phyloP scores from a whole-genome alignment of 2,329 filamentous ascomycete genomes.

The Fusarium foetens region DNA sequence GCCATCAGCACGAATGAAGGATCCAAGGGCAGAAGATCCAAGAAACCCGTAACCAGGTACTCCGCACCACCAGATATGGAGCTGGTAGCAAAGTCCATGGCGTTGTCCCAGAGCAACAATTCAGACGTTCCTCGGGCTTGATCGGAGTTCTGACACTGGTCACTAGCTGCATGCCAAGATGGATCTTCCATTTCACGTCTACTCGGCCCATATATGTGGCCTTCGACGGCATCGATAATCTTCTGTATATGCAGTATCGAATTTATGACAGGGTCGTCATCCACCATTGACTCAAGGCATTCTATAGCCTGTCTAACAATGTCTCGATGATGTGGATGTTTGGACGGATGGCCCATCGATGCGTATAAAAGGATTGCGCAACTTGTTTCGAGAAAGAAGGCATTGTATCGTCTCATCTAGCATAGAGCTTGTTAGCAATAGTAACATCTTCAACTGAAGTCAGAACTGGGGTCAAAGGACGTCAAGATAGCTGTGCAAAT shows the following conservation, averaged over 20 bases:
- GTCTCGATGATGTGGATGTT: not conserved
- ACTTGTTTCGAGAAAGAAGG: not conserved
- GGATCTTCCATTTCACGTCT: not conserved
- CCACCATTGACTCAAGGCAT: not conserved
- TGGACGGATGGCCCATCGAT: not conserved
- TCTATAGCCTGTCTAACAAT: not conserved
- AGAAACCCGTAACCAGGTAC: too few relatives aligned
- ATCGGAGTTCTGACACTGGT: accelerated
- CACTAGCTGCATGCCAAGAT: too few relatives aligned
- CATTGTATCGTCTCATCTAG: not conserved
- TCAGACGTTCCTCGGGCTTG: accelerated
- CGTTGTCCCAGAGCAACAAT: accelerated
- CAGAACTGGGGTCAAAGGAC: too few relatives aligned
- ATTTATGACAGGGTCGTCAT: not conserved
- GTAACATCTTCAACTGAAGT: too few relatives aligned
- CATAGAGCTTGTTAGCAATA: too few relatives aligned
- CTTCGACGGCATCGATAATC: not conserved
- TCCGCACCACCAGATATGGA: accelerated
- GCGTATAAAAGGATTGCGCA: not conserved
- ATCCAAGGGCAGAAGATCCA: not conserved
- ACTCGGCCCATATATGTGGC: not conserved
- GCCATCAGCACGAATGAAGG: not conserved
- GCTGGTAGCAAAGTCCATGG: accelerated
- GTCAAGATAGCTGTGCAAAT: too few relatives aligned
- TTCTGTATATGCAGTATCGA: not conserved